Percentiles rank a stretch among this genome's conserved stretches.
These are phyloP conservation scores for Hypoxylon cercidicola DNA, from an alignment of 495 filamentous ascomycete genomes.

Conservation along the genomic window DNA sequence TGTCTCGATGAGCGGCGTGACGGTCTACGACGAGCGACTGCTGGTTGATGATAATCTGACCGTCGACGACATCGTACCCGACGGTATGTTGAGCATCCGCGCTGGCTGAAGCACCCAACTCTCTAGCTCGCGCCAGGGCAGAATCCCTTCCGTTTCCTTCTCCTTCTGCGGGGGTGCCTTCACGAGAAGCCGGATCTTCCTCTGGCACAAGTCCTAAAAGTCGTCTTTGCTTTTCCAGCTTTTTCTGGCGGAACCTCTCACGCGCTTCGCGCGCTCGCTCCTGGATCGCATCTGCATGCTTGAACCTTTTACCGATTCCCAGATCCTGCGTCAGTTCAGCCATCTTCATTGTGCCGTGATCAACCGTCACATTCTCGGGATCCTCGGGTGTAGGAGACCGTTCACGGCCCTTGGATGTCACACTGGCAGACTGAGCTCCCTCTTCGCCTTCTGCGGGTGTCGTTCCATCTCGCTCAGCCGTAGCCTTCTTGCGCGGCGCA, in stretches of 20 bases:
- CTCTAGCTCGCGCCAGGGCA: conserved; percentile 37
- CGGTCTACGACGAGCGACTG: conserved; percentile 82
- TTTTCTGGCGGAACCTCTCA: conserved; percentile 48
- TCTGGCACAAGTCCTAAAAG: conserved; percentile 34
- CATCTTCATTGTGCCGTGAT: conserved; percentile 79
- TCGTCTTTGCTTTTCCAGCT: conserved; percentile 46
- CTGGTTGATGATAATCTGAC: conserved; percentile 83
- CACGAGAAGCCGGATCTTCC: conserved; percentile 17
- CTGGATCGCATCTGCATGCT: conserved; percentile 68
- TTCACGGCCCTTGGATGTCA: conserved; percentile 50
- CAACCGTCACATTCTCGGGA: conserved; percentile 76
- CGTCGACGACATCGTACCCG: conserved; percentile 79
- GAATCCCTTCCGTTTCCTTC: conserved; percentile 34
- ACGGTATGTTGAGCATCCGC: conserved; percentile 53
- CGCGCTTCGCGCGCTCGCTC: conserved; percentile 57
- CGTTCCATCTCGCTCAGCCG: conserved; percentile 4
- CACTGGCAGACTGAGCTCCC: conserved; percentile 43
- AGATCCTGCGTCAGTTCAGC: conserved; percentile 81
- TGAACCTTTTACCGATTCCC: conserved; percentile 82
- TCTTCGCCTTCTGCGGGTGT: conserved; percentile 33
- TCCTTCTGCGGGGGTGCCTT: conserved; percentile 25
- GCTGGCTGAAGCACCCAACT: conserved; percentile 34
- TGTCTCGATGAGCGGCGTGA: conserved; percentile 61
- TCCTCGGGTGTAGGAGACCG: conserved; percentile 75
- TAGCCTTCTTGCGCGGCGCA: conserved; percentile 28